Conservation (phyloP, 2,329 filamentous ascomycete species). For the Beauveria sp. region DNA sequence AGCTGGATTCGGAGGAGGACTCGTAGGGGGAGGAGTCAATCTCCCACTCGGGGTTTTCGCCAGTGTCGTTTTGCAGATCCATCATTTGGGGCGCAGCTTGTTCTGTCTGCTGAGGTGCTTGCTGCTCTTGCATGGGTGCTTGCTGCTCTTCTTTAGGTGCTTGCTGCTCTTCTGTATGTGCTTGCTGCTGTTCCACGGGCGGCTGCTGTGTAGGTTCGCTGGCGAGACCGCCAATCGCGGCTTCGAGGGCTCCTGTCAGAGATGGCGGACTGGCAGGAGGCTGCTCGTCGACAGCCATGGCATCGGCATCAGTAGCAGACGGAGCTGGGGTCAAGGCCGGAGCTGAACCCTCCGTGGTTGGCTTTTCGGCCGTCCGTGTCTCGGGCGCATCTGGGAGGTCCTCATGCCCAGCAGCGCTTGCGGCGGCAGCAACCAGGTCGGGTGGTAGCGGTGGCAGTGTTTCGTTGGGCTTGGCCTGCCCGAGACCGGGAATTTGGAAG, state of each 20-base stretch:
- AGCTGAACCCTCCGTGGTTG: background rate
- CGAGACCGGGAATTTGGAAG: constrained; percentile 36
- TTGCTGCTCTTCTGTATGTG: background rate
- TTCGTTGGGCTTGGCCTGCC: constrained; percentile 36
- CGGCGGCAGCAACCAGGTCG: constrained; percentile 24
- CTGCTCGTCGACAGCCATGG: constrained; percentile 29
- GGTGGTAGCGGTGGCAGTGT: constrained; percentile 29
- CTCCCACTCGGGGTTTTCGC: constrained; percentile 72
- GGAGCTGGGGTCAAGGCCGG: background rate
- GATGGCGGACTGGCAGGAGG: constrained; percentile 27
- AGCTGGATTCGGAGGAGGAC: constrained; percentile 59
- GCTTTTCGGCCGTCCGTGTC: constrained; percentile 6
- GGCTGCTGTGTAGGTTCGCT: constrained; percentile 1
- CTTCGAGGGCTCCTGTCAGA: constrained; percentile 36
- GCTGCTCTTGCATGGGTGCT: background rate
- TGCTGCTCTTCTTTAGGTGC: background rate
- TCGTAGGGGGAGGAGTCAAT: constrained; percentile 69
- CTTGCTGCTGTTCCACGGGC: background rate
- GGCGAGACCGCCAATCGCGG: constrained; percentile 32
- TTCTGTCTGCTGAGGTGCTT: background rate
- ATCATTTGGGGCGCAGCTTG: background rate
- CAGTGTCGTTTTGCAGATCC: constrained; percentile 24
- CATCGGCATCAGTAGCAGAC: constrained; percentile 16
- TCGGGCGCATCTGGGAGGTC: constrained; percentile 16
- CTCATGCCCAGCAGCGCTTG: constrained; percentile 19